phyloP scores from a whole-genome alignment of 2,329 filamentous ascomycete genomes.

The Paecilomyces variotii region DNA sequence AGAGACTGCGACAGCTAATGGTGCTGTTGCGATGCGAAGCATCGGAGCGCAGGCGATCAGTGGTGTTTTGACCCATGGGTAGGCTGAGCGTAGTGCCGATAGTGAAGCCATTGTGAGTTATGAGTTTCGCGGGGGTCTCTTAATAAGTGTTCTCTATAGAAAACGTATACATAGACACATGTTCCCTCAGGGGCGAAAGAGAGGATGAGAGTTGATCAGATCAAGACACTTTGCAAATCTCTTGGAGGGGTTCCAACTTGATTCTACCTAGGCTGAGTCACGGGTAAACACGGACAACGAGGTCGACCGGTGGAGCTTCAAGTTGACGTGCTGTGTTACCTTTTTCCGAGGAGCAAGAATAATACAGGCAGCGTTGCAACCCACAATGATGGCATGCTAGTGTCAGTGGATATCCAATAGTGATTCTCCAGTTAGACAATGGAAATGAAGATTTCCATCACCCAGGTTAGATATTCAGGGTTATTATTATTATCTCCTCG shows the following conservation, averaged over 20 bases:
- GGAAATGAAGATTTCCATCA: not conserved
- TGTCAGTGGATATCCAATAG: not conserved
- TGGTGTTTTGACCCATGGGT: conserved; percentile 52
- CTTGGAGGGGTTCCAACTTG: not conserved
- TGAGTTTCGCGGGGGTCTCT: not conserved
- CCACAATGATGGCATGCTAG: not conserved
- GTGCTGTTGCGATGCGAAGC: conserved; percentile 52
- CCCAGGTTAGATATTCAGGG: not conserved
- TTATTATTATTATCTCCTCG: no score
- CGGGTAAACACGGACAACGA: not conserved
- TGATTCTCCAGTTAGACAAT: not conserved
- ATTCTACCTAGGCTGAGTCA: not conserved
- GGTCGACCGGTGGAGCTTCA: not conserved
- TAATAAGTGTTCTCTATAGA: not conserved
- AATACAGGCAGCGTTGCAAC: not conserved
- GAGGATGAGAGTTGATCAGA: not conserved
- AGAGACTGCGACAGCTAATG: conserved; percentile 54
- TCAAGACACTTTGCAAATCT: not conserved
- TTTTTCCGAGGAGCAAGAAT: not conserved
- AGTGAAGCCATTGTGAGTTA: not conserved
- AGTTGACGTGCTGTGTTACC: not conserved
- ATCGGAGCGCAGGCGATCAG: conserved; percentile 60
- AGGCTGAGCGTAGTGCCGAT: conserved; percentile 21
- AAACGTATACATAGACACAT: not conserved
- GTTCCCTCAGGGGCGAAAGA: not conserved